These are phyloP conservation scores for Knoxdaviesia capensis DNA, from an alignment of 2,329 filamentous ascomycete species.

Conservation along the genomic window DNA sequence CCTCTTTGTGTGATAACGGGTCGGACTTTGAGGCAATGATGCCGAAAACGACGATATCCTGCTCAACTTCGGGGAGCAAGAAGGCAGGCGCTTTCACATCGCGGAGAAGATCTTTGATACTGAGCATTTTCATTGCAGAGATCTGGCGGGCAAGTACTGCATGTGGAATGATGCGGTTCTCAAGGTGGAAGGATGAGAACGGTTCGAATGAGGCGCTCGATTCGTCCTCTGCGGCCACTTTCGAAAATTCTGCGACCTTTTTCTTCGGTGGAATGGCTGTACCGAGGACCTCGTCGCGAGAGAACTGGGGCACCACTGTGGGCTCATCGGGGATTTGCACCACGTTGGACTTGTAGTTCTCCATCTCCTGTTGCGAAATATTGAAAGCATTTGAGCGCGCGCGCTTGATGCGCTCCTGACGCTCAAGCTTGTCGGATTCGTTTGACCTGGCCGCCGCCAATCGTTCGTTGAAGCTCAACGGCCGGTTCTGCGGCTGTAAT, in stretches of 20 bases:
- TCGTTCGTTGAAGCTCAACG: slow-evolving; percentile 62
- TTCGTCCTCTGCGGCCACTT: slow-evolving; percentile 13
- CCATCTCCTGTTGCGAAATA: slow-evolving; percentile 36
- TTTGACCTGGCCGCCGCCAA: slow-evolving; percentile 49
- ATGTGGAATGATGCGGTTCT: slow-evolving; percentile 67
- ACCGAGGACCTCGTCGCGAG: slow-evolving; percentile 40
- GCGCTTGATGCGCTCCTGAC: slow-evolving; percentile 29
- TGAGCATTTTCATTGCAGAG: slow-evolving; percentile 54
- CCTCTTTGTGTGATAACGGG: slow-evolving; percentile 37
- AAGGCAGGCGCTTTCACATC: slow-evolving; percentile 69
- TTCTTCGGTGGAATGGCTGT: slow-evolving; percentile 19
- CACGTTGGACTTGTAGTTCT: slow-evolving; percentile 36
- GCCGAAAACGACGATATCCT: slow-evolving; percentile 76
- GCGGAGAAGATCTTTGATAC: slow-evolving; percentile 62
- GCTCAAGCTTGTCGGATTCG: slow-evolving; percentile 29
- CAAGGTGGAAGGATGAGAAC: slow-evolving; percentile 70
- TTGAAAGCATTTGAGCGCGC: slow-evolving; percentile 35
- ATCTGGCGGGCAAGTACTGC: slow-evolving; percentile 60
- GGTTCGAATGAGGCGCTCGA: slow-evolving; percentile 54
- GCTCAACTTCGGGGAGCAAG: slow-evolving; percentile 60
- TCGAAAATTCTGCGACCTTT: slow-evolving; percentile 12
- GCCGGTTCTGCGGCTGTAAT: slow-evolving; percentile 9
- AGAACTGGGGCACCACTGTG: slow-evolving; percentile 30
- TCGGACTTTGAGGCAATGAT: slow-evolving; percentile 79
- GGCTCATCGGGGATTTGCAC: slow-evolving; percentile 30